Conservation (phyloP, 163 green algal species). For the Chlorella variabilis region DNA sequence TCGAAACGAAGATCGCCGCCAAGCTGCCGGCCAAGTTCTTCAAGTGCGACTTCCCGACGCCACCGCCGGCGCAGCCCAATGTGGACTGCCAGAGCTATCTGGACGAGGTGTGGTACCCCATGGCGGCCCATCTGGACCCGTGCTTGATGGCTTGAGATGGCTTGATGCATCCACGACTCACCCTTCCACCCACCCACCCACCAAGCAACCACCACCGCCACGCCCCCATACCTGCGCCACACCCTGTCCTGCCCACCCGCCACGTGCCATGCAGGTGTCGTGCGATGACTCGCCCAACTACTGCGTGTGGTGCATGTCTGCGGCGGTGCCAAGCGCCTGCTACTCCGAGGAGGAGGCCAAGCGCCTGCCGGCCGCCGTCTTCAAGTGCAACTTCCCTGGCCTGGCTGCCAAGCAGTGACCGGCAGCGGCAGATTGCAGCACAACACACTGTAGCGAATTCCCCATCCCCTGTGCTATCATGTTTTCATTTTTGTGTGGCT, state of each 20-base stretch:
- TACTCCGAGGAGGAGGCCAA: conserved; percentile 45
- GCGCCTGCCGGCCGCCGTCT: conserved; percentile 49
- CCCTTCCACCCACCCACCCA: too few relatives aligned
- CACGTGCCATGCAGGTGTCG: not conserved
- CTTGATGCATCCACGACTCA: too few relatives aligned
- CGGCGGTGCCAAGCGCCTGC: conserved; percentile 42
- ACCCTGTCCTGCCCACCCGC: not conserved
- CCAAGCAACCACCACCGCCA: too few relatives aligned
- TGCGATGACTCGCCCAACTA: conserved; percentile 6
- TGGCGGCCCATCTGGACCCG: not conserved
- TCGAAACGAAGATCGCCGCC: not conserved
- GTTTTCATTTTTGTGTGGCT: too few relatives aligned
- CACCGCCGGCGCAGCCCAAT: not conserved
- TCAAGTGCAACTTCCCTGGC: conserved; percentile 47
- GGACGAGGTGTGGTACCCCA: conserved; percentile 4
- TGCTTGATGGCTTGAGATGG: too few relatives aligned
- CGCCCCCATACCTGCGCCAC: not conserved
- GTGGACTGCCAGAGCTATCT: conserved; percentile 1
- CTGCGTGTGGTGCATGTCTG: conserved; percentile 48
- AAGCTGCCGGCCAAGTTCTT: conserved; percentile 29
- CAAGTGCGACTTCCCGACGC: conserved; percentile 24
- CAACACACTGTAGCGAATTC: too few relatives aligned
- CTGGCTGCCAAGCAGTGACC: conserved; percentile 10
- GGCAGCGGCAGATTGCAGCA: not conserved
- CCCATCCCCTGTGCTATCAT: too few relatives aligned